Evolutionary conservation across 345 rosid species (phyloP).

Genomic region (Populus deltoides): DNA sequence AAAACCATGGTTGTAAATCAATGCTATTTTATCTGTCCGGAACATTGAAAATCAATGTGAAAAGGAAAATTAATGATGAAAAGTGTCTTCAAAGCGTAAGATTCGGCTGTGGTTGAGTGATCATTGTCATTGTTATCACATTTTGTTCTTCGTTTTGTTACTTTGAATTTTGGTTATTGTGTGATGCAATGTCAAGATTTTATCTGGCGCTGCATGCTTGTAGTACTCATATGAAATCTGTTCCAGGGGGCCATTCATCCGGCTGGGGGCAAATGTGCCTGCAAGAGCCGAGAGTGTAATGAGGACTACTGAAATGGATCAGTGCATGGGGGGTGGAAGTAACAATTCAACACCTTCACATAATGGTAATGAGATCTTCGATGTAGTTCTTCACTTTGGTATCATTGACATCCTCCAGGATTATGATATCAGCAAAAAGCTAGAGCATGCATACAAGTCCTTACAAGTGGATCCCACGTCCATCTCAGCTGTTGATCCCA

Average conservation of each 20-base stretch:
- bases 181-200: background rate
- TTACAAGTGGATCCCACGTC: constrained; percentile 35
- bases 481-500: constrained; percentile 36
- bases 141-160: background rate
- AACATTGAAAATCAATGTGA: no score
- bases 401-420: no score
- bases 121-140: background rate
- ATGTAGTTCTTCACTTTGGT: no score
- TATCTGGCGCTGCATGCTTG: background rate
- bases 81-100: background rate
- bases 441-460: constrained; percentile 12
- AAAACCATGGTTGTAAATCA: background rate
- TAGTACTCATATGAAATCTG: background rate
- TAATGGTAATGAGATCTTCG: no score
- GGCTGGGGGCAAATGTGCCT: constrained; percentile 53
- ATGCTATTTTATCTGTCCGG: no score
- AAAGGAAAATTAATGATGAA: background rate
- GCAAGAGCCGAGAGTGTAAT: constrained; percentile 36
- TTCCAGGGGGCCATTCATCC: constrained; percentile 43
- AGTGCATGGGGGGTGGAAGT: no score
- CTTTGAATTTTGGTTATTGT: background rate
- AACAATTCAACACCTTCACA: no score
- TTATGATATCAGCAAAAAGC: no score
- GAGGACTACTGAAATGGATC: no score
- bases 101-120: background rate